Evolutionary conservation across 2,329 filamentous ascomycete species (phyloP), one percentile per base, ranked within the genome.

Genomic region (Venturiaceae sp.): DNA sequence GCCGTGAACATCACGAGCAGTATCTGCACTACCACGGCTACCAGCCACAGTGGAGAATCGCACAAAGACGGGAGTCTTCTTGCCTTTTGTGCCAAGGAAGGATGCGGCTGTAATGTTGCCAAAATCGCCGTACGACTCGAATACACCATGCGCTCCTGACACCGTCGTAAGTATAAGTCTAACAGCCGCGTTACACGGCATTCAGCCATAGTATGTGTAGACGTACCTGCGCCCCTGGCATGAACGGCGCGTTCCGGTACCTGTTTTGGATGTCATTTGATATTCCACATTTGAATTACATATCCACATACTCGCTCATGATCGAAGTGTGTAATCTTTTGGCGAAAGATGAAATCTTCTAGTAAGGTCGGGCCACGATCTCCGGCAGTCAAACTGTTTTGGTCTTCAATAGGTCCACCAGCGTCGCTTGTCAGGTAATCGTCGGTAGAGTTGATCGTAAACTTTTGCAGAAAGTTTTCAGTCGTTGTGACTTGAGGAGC

Each of bases 41-140:
- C 85, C 85, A 21, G 84, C 82, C 9, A 91, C 87, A 1, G 86
- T 90, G 0, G 86, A 90, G 68, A 90, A 88, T 16, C 87, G 83
- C n/a, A 85, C 75, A 65, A 89, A 88, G 0, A 84, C 74, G 0
- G 83, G 77, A 0, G 85, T 84, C 66, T 84, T 69, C 68, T 88
- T 87, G 39, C 77, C 81, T n/a, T 75, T 68, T 1, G 71, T 67
- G 7, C 67, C 69, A 16, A 88, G 72, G 69, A 88, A 88, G 0
- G 82, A 84, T 11, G 85, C 86, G 5, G 81, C 81, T 0, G 85
- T 89, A 62, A 88, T 77, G 69, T 88, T 87, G 54, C 79, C 82
- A 70, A 76, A 86, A 67, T 88, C 77, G 3, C 73, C 83, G 63
- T 86, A 87, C 50, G 85, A 83, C 36, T 78, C 83, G 67, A 90